Evolutionary conservation across 2,329 filamentous ascomycete species (phyloP).

Genomic region (Ascochyta koolunga): DNA sequence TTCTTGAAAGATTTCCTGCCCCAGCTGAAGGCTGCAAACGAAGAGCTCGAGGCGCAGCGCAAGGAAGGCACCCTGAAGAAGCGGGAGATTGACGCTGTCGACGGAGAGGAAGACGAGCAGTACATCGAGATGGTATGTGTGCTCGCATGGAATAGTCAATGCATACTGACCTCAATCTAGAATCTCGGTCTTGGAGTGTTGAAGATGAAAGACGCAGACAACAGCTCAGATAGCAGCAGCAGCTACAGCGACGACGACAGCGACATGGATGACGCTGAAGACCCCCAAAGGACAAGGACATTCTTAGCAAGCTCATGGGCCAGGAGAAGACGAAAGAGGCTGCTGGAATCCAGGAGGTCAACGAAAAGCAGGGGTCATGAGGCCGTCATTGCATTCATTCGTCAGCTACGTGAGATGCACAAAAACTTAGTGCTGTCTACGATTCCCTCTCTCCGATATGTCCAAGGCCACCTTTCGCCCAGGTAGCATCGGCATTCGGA

Average conservation of each 20-base stretch:
- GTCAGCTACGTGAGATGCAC: background rate
- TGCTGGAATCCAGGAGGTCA: slow-evolving; percentile 41
- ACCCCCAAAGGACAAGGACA: slow-evolving; percentile 33
- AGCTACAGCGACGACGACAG: slow-evolving; percentile 17
- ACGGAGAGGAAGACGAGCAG: slow-evolving; percentile 33
- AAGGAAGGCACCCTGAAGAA: slow-evolving; percentile 47
- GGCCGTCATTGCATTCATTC: background rate
- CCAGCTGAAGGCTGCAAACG: slow-evolving; percentile 51
- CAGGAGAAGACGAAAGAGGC: slow-evolving; percentile 27
- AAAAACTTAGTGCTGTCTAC: background rate
- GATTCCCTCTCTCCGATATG: slow-evolving; percentile 7
- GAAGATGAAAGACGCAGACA: slow-evolving; percentile 45
- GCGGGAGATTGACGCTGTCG: slow-evolving; percentile 45
- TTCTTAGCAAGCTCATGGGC: slow-evolving; percentile 48
- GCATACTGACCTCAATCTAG: slow-evolving; percentile 22
- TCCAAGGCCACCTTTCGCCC: slow-evolving; percentile 44
- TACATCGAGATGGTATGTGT: slow-evolving; percentile 51
- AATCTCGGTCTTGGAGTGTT: slow-evolving; percentile 56
- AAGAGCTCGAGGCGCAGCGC: slow-evolving; percentile 49
- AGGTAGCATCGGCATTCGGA: slow-evolving; percentile 56
- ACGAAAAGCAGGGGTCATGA: slow-evolving; percentile 26
- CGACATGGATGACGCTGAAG: slow-evolving; percentile 22
- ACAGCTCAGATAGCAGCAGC: slow-evolving; percentile 29
- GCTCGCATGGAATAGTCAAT: background rate
- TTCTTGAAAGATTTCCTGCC: slow-evolving; percentile 53